Percentiles rank a stretch among this genome's conserved stretches.
Evolutionary conservation across 352 stramenopile species (phyloP).

Genomic region (Thalassiosira mediterranea): DNA sequence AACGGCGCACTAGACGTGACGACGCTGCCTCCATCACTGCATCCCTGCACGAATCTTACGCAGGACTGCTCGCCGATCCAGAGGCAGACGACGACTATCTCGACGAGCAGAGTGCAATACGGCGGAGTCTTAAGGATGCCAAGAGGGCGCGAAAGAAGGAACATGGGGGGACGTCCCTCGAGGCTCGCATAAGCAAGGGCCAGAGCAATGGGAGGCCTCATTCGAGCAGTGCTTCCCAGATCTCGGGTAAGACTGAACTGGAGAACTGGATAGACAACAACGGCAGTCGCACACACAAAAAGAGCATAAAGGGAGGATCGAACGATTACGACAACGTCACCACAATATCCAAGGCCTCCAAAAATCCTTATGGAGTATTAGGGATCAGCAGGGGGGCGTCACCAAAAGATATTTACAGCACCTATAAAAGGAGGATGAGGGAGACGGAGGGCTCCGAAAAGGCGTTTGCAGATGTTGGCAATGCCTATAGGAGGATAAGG

Average conservation of each 20-base stretch:
- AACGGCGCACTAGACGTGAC: not conserved
- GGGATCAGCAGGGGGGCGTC: conserved; percentile 20
- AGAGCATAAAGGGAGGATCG: conserved; percentile 4
- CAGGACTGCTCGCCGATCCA: not conserved
- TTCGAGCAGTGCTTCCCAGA: not conserved
- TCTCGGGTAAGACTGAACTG: conserved; percentile 2
- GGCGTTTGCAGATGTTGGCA: conserved; percentile 43
- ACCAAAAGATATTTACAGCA: conserved; percentile 30
- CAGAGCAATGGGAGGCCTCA: not conserved
- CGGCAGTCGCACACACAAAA: not conserved
- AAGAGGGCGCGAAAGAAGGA: not conserved
- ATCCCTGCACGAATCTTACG: conserved; percentile 4
- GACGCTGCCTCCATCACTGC: conserved; percentile 1
- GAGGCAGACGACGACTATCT: conserved; percentile 20
- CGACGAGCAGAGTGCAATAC: conserved; percentile 35
- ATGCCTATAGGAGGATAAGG: conserved; percentile 45
- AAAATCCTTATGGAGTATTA: conserved; percentile 45
- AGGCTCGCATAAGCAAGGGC: not conserved
- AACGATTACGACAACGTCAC: conserved; percentile 43
- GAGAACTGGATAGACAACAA: conserved; percentile 14
- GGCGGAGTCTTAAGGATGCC: conserved; percentile 26
- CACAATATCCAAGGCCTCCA: conserved; percentile 52
- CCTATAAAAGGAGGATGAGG: conserved; percentile 36
- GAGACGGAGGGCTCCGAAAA: conserved; percentile 43
- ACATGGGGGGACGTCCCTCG: not conserved